phyloP scores from a whole-genome alignment of 2,329 filamentous ascomycete genomes.

The Myriosclerotinia duriaeana region DNA sequence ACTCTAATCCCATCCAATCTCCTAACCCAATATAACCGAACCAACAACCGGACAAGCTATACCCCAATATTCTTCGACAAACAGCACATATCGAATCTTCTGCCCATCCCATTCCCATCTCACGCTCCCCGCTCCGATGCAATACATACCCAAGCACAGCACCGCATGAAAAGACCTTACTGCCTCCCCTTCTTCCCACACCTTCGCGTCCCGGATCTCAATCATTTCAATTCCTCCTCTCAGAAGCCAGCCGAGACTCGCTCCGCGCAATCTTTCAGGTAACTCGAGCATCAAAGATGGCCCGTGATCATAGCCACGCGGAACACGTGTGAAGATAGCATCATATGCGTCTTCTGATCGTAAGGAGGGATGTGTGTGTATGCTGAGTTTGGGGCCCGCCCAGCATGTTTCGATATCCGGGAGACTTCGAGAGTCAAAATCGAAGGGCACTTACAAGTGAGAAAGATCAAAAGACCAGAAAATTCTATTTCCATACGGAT shows the following conservation, averaged over 20 bases:
- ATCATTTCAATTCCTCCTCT: neutral
- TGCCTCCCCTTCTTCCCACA: too few species aligned
- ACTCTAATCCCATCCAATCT: neutral
- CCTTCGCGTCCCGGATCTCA: neutral
- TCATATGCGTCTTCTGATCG: accelerated
- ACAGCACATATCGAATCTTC: too few species aligned
- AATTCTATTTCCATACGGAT: neutral
- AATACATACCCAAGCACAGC: too few species aligned
- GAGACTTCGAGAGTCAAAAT: neutral
- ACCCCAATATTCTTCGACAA: neutral
- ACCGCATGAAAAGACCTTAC: too few species aligned
- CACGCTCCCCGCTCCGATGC: accelerated
- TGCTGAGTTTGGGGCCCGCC: too few species aligned
- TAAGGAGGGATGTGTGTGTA: too few species aligned
- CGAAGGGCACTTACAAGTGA: neutral
- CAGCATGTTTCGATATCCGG: too few species aligned
- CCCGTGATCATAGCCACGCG: neutral
- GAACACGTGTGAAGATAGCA: neutral
- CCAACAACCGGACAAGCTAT: too few species aligned
- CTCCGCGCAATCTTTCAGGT: neutral
- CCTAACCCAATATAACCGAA: neutral
- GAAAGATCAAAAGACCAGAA: neutral
- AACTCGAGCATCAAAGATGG: neutral
- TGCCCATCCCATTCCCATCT: neutral
- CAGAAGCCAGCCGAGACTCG: neutral